Evolutionary conservation across 2,329 filamentous ascomycete genomes (phyloP).

Genomic region (Zasmidium angulare): DNA sequence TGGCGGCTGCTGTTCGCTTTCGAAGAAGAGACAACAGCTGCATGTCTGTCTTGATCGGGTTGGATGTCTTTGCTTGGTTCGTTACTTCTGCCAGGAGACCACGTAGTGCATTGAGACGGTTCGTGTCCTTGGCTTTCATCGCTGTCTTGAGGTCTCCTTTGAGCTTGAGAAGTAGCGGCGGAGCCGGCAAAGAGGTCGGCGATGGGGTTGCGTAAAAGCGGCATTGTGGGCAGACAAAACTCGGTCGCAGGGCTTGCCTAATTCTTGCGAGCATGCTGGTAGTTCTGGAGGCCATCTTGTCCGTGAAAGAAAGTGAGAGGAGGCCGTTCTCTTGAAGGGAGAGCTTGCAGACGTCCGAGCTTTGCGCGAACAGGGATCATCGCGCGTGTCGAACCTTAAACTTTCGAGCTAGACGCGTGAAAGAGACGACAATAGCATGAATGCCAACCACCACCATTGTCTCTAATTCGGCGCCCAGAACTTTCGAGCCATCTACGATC

Average conservation of each 20-base stretch:
- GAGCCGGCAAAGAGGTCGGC: slow-evolving; percentile 27
- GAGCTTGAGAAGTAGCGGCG: slow-evolving; percentile 46
- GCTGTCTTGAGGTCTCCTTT: slow-evolving; percentile 49
- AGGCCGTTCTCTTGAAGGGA: slow-evolving; percentile 1
- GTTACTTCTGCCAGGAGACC: slow-evolving; percentile 67
- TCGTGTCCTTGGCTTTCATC: slow-evolving; percentile 51
- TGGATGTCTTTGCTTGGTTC: slow-evolving; percentile 71
- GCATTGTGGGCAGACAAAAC: slow-evolving; percentile 28
- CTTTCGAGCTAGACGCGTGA: neutral
- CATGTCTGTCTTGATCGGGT: slow-evolving; percentile 68
- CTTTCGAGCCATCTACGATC: neutral
- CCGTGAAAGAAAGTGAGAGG: neutral
- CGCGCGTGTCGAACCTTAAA: neutral
- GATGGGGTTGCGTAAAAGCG: slow-evolving; percentile 28
- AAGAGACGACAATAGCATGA: neutral
- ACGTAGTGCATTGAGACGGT: slow-evolving; percentile 68
- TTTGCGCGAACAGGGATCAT: neutral
- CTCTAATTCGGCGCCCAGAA: neutral
- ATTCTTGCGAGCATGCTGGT: slow-evolving; percentile 18
- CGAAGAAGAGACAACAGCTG: slow-evolving; percentile 68
- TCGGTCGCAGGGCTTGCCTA: slow-evolving; percentile 9
- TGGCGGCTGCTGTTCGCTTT: slow-evolving; percentile 59
- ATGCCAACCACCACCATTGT: neutral
- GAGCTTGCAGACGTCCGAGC: neutral
- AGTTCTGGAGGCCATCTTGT: slow-evolving; percentile 15